Base-by-base conservation (phyloP, 2,329 filamentous ascomycete genomes). In the Calonectria fujianensis region DNA sequence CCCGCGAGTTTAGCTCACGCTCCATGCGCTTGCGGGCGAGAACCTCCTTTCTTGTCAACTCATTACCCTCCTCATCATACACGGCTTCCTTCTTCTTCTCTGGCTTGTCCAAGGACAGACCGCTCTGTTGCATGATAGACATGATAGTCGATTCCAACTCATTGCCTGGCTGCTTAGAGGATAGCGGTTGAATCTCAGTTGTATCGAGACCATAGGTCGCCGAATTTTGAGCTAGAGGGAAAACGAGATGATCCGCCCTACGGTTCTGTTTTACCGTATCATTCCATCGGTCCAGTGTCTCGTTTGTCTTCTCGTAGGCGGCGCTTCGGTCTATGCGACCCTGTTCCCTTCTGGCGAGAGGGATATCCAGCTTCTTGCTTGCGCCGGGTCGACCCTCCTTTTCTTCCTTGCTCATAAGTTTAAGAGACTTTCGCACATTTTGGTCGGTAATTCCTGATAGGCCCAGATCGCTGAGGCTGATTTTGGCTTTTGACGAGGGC, bases 211-310 rank as follows among this genome's bases (percentile, higher is more conserved):
- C 91, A 35, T 89, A 89, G 69, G 88, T 89, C 29, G 90, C 92
- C 73, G 93, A 91, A 50, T 93, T 93, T 80, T 95, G 93, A 3
- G 93, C 90, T 0, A 98, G 89, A 7, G 97, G 97, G 82, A 99
- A 99, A 27, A 93, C 89, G 16, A 99, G 88, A 84, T 98, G 95
- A 77, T 98, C 97, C 1, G 96, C 96, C 79, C 95, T 91, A 74
- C 97, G 94, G 84, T 98, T 98, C 39, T 95, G 92, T 86, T 98
- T 98, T 81, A 99, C 96, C 0, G 97, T 98, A 75, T 98, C 96
- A 39, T 94, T 94, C 97, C 97, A 99, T 80, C 95, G 92, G 76
- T 95, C 93, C 32, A 99, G 88, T 0, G 96, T 96, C 84, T 98
- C 94, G 81, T 97, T 98, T 66, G 95, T 96, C 88, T 98, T 96